A percentile compares a stretch with the other conserved stretches of the same genome.
These are phyloP conservation scores for Taiwanofungus camphoratus DNA, from an alignment of 1,284 basidiomycete species.

Conservation along the genomic window DNA sequence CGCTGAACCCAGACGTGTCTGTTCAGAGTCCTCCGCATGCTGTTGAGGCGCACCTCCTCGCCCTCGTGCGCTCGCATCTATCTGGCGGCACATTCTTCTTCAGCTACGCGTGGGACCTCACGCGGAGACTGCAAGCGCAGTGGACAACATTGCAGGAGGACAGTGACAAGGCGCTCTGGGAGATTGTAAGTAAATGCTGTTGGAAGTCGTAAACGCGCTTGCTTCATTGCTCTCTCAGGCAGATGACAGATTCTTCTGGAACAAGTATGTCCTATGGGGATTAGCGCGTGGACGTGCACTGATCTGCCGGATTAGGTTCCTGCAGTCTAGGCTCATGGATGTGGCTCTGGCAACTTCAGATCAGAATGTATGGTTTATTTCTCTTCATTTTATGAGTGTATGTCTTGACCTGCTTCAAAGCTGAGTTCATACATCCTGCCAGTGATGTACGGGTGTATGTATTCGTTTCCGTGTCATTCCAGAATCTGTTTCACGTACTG, in stretches of 20 bases:
- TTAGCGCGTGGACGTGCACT: background rate
- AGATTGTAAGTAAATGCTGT: conserved; percentile 42
- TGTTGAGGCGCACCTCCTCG: conserved; percentile 84
- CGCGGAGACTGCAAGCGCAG: conserved; percentile 85
- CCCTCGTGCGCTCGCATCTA: conserved; percentile 84
- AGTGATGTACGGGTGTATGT: conserved; percentile 85
- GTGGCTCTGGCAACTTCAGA: conserved; percentile 40
- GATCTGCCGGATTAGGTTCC: conserved; percentile 39
- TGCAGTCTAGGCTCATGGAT: conserved; percentile 73
- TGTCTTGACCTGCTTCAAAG: conserved; percentile 33
- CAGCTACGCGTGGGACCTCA: conserved; percentile 90
- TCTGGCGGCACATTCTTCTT: conserved; percentile 81
- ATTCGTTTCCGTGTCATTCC: too few species aligned
- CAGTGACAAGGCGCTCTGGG: conserved; percentile 61
- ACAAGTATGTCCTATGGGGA: conserved; percentile 55
- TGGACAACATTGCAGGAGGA: conserved; percentile 49
- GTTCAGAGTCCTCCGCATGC: conserved; percentile 69
- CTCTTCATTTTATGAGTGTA: background rate
- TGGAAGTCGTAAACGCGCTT: conserved; percentile 4
- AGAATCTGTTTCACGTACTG: too few species aligned
- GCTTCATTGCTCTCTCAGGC: conserved; percentile 40
- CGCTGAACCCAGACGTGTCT: conserved; percentile 68
- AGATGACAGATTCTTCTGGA: conserved; percentile 99
- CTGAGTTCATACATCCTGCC: conserved; percentile 87
- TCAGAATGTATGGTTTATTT: conserved; percentile 46